These are phyloP conservation scores for Fomitopsis pinicola DNA, from an alignment of 1,284 basidiomycete genomes.

Conservation along the genomic window DNA sequence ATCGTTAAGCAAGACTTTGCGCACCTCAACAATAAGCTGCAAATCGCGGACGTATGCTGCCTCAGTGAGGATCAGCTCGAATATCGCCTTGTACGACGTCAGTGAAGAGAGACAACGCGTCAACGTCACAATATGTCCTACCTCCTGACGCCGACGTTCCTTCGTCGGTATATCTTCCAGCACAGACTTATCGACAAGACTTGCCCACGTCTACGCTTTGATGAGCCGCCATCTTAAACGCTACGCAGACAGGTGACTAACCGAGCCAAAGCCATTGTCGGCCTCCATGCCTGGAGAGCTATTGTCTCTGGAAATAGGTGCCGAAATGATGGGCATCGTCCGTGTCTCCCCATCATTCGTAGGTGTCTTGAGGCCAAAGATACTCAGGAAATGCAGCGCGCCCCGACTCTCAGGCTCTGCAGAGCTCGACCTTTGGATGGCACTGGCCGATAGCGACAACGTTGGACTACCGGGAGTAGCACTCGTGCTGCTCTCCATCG, in stretches of 20 bases:
- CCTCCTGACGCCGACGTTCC: constrained; percentile 88
- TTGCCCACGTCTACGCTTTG: constrained; percentile 76
- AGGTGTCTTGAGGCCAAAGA: constrained; percentile 56
- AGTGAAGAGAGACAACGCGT: not conserved
- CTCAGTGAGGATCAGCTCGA: constrained; percentile 90
- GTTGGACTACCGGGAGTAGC: constrained; percentile 21
- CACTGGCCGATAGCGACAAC: constrained; percentile 21
- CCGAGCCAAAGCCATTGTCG: constrained; percentile 56
- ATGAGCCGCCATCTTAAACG: not conserved
- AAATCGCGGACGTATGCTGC: constrained; percentile 84
- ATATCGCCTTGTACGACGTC: constrained; percentile 57
- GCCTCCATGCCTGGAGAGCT: constrained; percentile 14
- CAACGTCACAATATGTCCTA: constrained; percentile 18
- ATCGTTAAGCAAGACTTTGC: not conserved
- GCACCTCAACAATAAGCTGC: constrained; percentile 85
- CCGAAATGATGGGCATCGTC: constrained; percentile 49
- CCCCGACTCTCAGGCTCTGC: constrained; percentile 31
- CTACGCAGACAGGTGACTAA: constrained; percentile 31
- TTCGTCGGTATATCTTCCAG: constrained; percentile 70
- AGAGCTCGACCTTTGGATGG: constrained; percentile 14
- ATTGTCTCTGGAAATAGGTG: constrained; percentile 40
- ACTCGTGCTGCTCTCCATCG: constrained; percentile 37
- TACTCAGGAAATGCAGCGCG: constrained; percentile 42
- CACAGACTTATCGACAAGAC: constrained; percentile 79
- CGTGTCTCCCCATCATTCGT: constrained; percentile 34